These are phyloP conservation scores for Diaporthe humulicola DNA, from an alignment of 2,329 filamentous ascomycete species.

Conservation along the genomic window DNA sequence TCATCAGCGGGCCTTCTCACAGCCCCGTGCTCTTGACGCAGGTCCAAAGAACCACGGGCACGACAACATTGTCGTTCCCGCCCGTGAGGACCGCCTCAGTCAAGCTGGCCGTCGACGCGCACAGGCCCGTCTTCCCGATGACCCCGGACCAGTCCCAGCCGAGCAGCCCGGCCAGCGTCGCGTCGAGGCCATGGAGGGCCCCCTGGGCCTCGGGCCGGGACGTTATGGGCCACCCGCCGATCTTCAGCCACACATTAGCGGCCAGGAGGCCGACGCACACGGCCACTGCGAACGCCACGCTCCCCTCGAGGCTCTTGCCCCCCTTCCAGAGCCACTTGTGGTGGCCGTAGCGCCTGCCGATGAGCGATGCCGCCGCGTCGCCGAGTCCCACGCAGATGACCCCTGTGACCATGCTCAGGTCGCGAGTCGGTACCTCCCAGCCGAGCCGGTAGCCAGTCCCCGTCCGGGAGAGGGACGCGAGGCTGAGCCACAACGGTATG, in stretches of 20 bases:
- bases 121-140: conserved; percentile 78
- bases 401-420: conserved; percentile 91
- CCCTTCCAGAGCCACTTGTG: conserved; percentile 97
- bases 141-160: conserved; percentile 62
- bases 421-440: conserved; percentile 82
- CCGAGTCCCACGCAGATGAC: conserved; percentile 96
- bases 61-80: conserved; percentile 98
- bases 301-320: conserved; percentile 94
- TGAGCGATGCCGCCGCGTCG: conserved; percentile 91
- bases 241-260: conserved; percentile 79
- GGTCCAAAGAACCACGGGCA: conserved; percentile 93
- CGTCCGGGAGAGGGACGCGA: conserved; percentile 75
- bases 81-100: conserved; percentile 96
- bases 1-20: neutral
- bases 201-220: conserved; percentile 57
- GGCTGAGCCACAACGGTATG: conserved; percentile 90
- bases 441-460: conserved; percentile 70
- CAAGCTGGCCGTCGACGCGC: conserved; percentile 85
- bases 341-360: conserved; percentile 87
- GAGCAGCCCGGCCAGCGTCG: conserved; percentile 44
- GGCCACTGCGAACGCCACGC: conserved; percentile 82
- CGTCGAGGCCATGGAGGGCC: conserved; percentile 15
- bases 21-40: conserved; percentile 78
- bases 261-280: conserved; percentile 81
- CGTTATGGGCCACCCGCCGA: conserved; percentile 84